Percentiles rank a stretch among this genome's conserved stretches.
phyloP scores from a whole-genome alignment of 805 yeast genomes.

The Lipomyces oligophaga region DNA sequence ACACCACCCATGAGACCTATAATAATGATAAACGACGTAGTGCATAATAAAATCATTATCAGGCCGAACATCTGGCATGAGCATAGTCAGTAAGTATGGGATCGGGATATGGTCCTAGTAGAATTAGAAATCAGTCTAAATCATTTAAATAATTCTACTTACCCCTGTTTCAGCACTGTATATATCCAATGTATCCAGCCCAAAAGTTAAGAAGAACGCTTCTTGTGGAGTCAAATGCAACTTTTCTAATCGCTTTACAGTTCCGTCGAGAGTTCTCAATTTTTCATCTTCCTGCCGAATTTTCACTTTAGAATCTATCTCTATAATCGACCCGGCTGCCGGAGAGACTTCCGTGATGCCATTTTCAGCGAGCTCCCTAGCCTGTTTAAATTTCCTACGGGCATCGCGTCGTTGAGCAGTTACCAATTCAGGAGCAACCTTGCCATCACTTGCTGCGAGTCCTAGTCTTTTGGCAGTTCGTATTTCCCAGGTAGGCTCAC shows the following conservation, averaged over 20 bases:
- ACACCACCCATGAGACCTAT: constrained; percentile 90
- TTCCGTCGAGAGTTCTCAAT: constrained; percentile 33
- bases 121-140: background rate
- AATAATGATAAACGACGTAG: constrained; percentile 80
- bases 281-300: constrained; percentile 42
- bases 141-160: background rate
- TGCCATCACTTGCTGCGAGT: constrained; percentile 28
- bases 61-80: constrained; percentile 35
- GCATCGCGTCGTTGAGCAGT: constrained; percentile 69
- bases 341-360: background rate
- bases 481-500: constrained; percentile 88
- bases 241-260: constrained; percentile 37
- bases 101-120: constrained; percentile 12
- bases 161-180: constrained; percentile 26
- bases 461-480: constrained; percentile 56
- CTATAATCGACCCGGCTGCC: background rate
- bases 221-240: constrained; percentile 76
- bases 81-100: constrained; percentile 15
- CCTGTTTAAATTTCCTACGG: constrained; percentile 65
- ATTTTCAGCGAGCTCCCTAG: constrained; percentile 58
- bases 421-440: constrained; percentile 64
- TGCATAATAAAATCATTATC: constrained; percentile 46
- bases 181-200: constrained; percentile 49
- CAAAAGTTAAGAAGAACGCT: constrained; percentile 62
- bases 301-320: constrained; percentile 27